Evolutionary conservation across 75 land plant genomes (phyloP), one percentile per base, ranked within the genome.

Genomic region (Pinus albicaulis): DNA sequence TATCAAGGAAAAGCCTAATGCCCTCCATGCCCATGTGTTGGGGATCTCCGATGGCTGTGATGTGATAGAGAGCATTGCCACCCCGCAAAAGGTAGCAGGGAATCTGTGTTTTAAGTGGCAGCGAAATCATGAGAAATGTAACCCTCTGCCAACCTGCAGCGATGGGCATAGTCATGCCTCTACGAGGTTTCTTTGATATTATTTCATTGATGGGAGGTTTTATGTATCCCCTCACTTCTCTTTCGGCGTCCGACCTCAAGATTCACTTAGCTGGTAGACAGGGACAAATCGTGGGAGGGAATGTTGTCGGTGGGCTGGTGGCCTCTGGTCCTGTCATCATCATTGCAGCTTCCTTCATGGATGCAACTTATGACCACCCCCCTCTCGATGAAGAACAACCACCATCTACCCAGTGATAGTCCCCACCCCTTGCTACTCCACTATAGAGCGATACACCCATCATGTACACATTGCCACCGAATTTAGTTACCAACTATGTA

Each of bases 261-360:
- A 77, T 91, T 23, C 80, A 87, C 69, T 65, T 91, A 28, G 90
- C 89, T 0, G 91, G 93, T 0, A 77, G 85, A 7, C 88, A 87
- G 38, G 93, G 93, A 3, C 93, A 91, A 63, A 91, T 91, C n/a
- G 84, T 91, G 17, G 93, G 93, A 0, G 93, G 93, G 15, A 73
- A 78, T 59, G 93, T 88, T 36, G 91, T 88, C n/a, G 93, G 93
- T 44, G 82, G 82, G 15, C 84, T 91, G 14, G 78, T 81, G 68
- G 93, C 93, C 41, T 90, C 91, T 15, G 87, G 93, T 1, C 89
- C 93, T 20, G 93, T 91, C 15, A 71, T 91, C 22, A 80, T 91
- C 66, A 84, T 88, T 72, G 90, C 89, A 17, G 86, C 93, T 5
- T 81, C 93, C 3, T 91, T 91, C 77, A 78, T 82, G 77, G 87